These are phyloP conservation scores for Phaffomyces opuntiae DNA, from an alignment of 805 yeast species.

Conservation along the genomic window DNA sequence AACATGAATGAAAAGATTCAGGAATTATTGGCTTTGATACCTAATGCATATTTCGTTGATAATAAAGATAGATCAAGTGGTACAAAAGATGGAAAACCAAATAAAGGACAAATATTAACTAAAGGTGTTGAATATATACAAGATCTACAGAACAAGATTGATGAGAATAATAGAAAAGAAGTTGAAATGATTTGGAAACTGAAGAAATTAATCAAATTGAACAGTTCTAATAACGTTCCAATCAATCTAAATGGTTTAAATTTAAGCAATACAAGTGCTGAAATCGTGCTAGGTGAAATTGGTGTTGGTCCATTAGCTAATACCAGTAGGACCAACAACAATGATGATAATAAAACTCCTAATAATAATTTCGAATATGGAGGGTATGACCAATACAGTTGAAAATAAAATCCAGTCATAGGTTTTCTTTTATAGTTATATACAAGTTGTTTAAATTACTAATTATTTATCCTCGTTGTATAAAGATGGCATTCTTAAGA, in stretches of 20 bases:
- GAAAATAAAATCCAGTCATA: background rate
- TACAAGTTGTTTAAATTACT: background rate
- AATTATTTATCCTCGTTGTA: background rate
- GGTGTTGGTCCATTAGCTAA: constrained; percentile 78
- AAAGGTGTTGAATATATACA: constrained; percentile 71
- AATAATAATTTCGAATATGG: constrained; percentile 32
- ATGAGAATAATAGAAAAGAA: constrained; percentile 71
- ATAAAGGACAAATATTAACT: constrained; percentile 73
- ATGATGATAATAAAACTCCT: constrained; percentile 13
- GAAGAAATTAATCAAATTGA: constrained; percentile 42
- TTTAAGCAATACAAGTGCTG: constrained; percentile 69
- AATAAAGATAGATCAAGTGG: constrained; percentile 44
- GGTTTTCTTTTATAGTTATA: no score
- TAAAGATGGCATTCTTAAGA: constrained; percentile 82
- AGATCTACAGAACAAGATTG: constrained; percentile 62
- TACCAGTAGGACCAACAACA: constrained; percentile 24
- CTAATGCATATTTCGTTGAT: constrained; percentile 39
- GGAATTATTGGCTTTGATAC: constrained; percentile 40
- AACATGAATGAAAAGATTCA: constrained; percentile 53
- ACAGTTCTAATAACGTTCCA: constrained; percentile 23
- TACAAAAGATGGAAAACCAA: constrained; percentile 78
- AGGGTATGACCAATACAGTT: constrained; percentile 31
- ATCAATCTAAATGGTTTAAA: constrained; percentile 28
- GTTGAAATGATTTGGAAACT: constrained; percentile 61
- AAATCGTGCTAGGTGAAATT: constrained; percentile 61